These are phyloP conservation scores for Skeletonema marinoi DNA, from an alignment of 108 stramenopile species.

Conservation along the genomic window DNA sequence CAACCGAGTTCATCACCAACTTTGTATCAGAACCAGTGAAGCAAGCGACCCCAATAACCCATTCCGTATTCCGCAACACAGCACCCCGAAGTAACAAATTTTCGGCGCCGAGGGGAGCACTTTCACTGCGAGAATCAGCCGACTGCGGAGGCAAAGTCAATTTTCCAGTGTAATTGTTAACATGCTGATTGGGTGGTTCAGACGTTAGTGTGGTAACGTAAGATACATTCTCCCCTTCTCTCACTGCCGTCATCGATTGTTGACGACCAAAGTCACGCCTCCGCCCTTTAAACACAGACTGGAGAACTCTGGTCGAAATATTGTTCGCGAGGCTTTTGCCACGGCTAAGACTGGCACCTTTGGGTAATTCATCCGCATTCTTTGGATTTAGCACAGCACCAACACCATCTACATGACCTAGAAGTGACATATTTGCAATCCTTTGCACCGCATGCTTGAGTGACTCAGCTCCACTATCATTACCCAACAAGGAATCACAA, in stretches of 20 bases:
- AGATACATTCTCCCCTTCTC: conserved; percentile 16
- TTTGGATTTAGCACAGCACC: conserved; percentile 59
- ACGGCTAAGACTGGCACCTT: not conserved
- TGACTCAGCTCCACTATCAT: conserved; percentile 48
- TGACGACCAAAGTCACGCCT: not conserved
- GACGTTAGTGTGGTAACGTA: conserved; percentile 68
- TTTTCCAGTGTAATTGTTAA: conserved; percentile 90
- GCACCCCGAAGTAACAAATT: conserved; percentile 94
- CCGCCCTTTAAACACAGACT: conserved; percentile 15
- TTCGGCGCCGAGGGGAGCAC: conserved; percentile 82
- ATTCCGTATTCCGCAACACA: conserved; percentile 94
- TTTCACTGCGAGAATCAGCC: conserved; percentile 46
- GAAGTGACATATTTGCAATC: conserved; percentile 65
- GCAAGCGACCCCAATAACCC: conserved; percentile 93
- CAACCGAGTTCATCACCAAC: conserved; percentile 89
- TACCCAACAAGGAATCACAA: conserved; percentile 12
- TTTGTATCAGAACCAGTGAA: conserved; percentile 97
- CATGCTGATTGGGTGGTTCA: conserved; percentile 90
- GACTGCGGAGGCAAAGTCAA: conserved; percentile 65
- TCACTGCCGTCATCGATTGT: not conserved
- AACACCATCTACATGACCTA: conserved; percentile 66
- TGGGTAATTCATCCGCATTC: conserved; percentile 47
- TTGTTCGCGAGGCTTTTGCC: not conserved
- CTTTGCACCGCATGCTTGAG: conserved; percentile 69
- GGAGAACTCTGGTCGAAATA: not conserved